Evolutionary conservation across 2,329 filamentous ascomycete genomes (phyloP), one percentile per base, ranked within the genome.

Genomic region (Cladosporium sp.): DNA sequence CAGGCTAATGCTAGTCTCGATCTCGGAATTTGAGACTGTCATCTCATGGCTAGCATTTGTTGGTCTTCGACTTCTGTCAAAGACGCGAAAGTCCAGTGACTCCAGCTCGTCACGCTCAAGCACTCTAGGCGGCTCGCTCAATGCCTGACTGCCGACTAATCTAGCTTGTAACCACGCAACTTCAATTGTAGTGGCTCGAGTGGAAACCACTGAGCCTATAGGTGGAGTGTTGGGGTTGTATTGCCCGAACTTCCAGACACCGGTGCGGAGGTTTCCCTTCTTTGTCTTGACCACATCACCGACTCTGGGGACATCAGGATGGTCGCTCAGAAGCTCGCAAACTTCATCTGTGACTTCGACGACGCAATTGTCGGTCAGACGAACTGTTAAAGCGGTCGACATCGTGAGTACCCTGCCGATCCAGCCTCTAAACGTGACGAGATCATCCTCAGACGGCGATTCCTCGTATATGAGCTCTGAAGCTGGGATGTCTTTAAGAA

Each of bases 351-450:
- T 67, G 8, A 81, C 70, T 3, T 77, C 71, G 7, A 83, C 80
- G 2, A 82, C 73, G 27, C 71, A 76, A 42, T 74, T 75, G 60
- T 83, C 76, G 6, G 68, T 60, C 11, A 83, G 69, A 37, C 69
- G 72, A 20, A 84, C 54, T 2, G 76, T 70, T 12, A 82, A 68
- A 45, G 77, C 73, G 42, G 77, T 71, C 24, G 71, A 68, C 39
- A 77, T 68, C 2, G 73, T 69, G 44, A 75, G 70, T 4, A 84
- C 72, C 9, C 73, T 64, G 1, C 81, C 81, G 3, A 83, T 61
- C 76, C 80, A 83, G 56, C 78, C 72, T 15, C 74, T 68, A 60
- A 77, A 79, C 11, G 82, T 68, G 18, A 83, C 68, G 27, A 78
- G 68, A 47, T 79, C 76, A 4, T 77, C 77, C 53, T 76, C 73